Percentiles rank a stretch among this genome's conserved stretches.
phyloP scores from a whole-genome alignment of 768 basidiomycete genomes.

The Pilatotrama ljubarskyi region DNA sequence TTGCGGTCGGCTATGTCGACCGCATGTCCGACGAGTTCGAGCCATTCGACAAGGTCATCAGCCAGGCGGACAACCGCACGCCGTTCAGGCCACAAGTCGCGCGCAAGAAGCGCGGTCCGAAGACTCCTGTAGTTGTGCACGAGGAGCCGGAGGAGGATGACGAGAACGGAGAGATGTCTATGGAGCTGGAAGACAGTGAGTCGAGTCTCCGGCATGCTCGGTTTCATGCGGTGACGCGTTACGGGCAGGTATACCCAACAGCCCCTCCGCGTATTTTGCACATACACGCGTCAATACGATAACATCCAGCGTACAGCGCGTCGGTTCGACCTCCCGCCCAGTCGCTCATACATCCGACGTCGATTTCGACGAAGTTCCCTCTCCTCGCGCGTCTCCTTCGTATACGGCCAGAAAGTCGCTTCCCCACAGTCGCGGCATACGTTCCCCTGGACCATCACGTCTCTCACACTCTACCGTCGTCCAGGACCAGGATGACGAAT shows the following conservation, averaged over 20 bases:
- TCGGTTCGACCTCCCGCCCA: slow-evolving; percentile 33
- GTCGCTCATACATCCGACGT: slow-evolving; percentile 33
- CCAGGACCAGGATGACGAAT: slow-evolving; percentile 20
- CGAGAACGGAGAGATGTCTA: slow-evolving; percentile 69
- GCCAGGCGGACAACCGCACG: slow-evolving; percentile 66
- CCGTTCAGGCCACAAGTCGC: slow-evolving; percentile 53
- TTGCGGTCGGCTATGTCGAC: slow-evolving; percentile 65
- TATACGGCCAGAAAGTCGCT: slow-evolving; percentile 25
- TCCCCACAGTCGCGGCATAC: slow-evolving; percentile 11
- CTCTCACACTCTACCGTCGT: slow-evolving; percentile 24
- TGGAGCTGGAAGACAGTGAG: slow-evolving; percentile 77
- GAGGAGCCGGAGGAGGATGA: slow-evolving; percentile 39
- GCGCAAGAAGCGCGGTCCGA: slow-evolving; percentile 39
- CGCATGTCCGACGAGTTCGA: slow-evolving; percentile 82
- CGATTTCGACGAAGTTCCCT: slow-evolving; percentile 39
- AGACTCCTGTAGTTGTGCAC: slow-evolving; percentile 29
- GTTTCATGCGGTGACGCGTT: slow-evolving; percentile 1
- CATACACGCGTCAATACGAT: slow-evolving; percentile 28
- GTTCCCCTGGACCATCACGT: slow-evolving; percentile 24
- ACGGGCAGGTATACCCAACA: slow-evolving; percentile 28
- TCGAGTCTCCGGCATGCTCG: neutral
- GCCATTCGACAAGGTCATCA: slow-evolving; percentile 73
- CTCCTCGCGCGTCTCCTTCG: slow-evolving; percentile 29
- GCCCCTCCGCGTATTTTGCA: slow-evolving; percentile 34
- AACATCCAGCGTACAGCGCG: slow-evolving; percentile 34